These are phyloP conservation scores for Acidiella bohemica DNA, from an alignment of 495 filamentous ascomycete species.

Conservation along the genomic window DNA sequence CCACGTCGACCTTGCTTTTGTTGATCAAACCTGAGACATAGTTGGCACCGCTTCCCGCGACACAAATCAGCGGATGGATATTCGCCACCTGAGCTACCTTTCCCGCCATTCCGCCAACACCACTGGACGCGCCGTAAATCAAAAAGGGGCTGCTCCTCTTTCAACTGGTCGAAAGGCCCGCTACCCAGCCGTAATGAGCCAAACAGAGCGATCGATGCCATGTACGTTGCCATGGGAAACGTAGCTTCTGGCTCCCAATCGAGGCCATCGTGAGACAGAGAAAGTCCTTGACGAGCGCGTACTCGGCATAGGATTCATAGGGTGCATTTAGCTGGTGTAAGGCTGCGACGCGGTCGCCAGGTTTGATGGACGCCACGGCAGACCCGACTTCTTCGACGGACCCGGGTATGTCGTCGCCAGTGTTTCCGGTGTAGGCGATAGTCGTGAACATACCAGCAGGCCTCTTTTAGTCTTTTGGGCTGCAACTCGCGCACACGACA, in stretches of 20 bases:
- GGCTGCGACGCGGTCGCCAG: constrained; percentile 13
- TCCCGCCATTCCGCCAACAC: constrained; percentile 17
- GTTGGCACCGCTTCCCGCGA: constrained; percentile 24
- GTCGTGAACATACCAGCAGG: constrained; percentile 8
- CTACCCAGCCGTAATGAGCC: background rate
- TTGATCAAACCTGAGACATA: constrained; percentile 20
- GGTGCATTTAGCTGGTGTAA: constrained; percentile 12
- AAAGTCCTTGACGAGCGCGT: constrained; percentile 7
- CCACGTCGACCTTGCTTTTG: constrained; percentile 22
- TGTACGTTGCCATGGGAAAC: constrained; percentile 9
- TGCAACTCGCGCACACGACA: constrained; percentile 7
- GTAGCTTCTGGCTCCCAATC: constrained; percentile 11
- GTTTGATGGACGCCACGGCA: constrained; percentile 3
- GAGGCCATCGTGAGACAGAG: constrained; percentile 4
- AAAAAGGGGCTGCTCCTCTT: constrained; percentile 6
- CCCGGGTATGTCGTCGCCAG: constrained; percentile 14
- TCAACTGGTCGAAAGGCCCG: background rate
- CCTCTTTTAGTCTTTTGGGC: constrained; percentile 16
- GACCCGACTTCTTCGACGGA: constrained; percentile 6
- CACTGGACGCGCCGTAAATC: constrained; percentile 13
- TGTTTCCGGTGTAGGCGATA: constrained; percentile 8
- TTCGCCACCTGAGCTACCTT: constrained; percentile 9
- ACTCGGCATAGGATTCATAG: constrained; percentile 12
- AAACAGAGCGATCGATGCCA: constrained; percentile 10
- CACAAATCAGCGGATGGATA: constrained; percentile 27